Evolutionary conservation across 1,139 yeast genomes (phyloP), one percentile per base, ranked within the genome.

Genomic region (Yamadazyma sp.): DNA sequence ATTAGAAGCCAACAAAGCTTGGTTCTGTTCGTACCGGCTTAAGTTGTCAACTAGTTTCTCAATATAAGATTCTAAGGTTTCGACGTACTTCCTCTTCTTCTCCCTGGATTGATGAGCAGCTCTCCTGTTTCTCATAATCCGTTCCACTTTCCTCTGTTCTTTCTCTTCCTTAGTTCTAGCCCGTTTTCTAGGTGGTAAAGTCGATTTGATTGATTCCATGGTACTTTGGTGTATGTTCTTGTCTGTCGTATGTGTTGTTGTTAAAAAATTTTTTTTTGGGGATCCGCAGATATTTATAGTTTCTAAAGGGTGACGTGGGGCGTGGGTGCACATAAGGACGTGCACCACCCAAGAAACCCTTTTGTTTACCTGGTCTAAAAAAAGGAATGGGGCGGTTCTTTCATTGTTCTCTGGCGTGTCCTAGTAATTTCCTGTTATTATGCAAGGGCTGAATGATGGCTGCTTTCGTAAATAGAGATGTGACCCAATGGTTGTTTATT

Each of bases 61-160:
- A 29, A 80, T 82, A 48, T 80, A 79, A 23, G 71, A 62, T 66
- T 92, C 97, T 51, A 92, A 73, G 49, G 80, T 82, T 61, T 89
- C 96, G 44, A 92, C 85, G 59, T 90, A 96, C 58, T 82, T 80
- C 57, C 97, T 79, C 77, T 92, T 92, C 79, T 90, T 90, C 59
- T 92, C 98, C 49, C 98, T 79, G 23, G 96, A 86, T 34, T 96
- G 96, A 60, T 92, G 97, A 33, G 98, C 98, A 17, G 98, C 97
- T 58, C 92, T 85, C 55, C 98, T 80, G 62, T 92, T 92, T 58
- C 98, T 78, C 58, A 92, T 73, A 40, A 92, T 89, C 42, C 98
- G 73, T 65, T 92, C 97, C 38, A 90, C 80, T 39, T 96, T 78
- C 47, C 98, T 83, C 64, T 90, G 97, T 64, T 92, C 97, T 68